These are phyloP conservation scores for Picocystis sp. DNA, from an alignment of 163 green algal genomes.

Conservation along the genomic window DNA sequence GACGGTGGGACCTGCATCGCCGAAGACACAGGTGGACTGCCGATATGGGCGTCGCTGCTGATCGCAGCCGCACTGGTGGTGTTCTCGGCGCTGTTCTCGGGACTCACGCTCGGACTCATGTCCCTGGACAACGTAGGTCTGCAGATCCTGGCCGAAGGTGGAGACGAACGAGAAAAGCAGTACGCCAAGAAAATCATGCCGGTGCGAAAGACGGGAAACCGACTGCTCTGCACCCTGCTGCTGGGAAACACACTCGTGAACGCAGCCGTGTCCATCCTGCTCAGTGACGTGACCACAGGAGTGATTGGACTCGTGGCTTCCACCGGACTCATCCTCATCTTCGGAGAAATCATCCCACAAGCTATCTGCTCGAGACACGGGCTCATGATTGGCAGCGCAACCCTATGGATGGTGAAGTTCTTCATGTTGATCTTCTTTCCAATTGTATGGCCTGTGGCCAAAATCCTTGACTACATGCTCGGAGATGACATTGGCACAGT, in stretches of 20 bases:
- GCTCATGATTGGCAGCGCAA: slow-evolving; percentile 31
- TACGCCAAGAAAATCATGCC: slow-evolving; percentile 22
- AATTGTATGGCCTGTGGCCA: slow-evolving; percentile 32
- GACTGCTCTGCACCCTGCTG: slow-evolving; percentile 47
- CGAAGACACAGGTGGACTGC: no score
- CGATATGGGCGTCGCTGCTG: no score
- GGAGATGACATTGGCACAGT: slow-evolving; percentile 42
- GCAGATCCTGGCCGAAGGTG: slow-evolving; percentile 18
- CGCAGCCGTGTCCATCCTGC: slow-evolving; percentile 29
- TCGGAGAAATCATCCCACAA: slow-evolving; percentile 44
- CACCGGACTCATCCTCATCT: slow-evolving; percentile 36
- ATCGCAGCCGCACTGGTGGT: slow-evolving; percentile 9
- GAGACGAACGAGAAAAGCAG: slow-evolving; percentile 11
- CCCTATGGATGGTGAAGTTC: slow-evolving; percentile 24
- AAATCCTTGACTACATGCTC: slow-evolving; percentile 32
- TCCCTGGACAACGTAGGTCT: slow-evolving; percentile 19
- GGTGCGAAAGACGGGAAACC: slow-evolving; percentile 35
- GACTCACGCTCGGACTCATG: slow-evolving; percentile 28
- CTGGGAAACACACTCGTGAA: slow-evolving; percentile 47
- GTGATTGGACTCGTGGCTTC: slow-evolving; percentile 25
- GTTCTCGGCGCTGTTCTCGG: slow-evolving; percentile 23
- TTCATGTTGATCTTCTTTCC: slow-evolving; percentile 34
- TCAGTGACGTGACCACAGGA: slow-evolving; percentile 27
- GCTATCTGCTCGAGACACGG: slow-evolving; percentile 30
- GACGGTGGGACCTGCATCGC: no score